Evolutionary conservation across 495 filamentous ascomycete species (phyloP).

Genomic region (Penicillium cataractarum): DNA sequence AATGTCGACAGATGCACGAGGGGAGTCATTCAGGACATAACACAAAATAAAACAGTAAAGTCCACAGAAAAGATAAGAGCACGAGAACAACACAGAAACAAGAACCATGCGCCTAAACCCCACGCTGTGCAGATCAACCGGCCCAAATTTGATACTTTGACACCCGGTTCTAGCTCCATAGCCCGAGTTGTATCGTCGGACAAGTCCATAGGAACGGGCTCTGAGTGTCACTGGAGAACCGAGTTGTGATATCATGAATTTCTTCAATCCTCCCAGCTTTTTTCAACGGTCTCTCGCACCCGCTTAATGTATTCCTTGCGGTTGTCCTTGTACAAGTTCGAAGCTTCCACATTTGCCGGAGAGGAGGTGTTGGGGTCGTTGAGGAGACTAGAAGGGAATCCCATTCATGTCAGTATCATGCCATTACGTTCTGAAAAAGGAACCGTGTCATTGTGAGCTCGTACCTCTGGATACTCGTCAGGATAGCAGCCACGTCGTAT

Average conservation of each 20-base stretch:
- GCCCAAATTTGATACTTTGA: constrained; percentile 20
- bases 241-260: neutral
- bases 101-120: constrained; percentile 49
- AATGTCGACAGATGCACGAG: constrained; percentile 13
- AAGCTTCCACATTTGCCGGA: constrained; percentile 96
- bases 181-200: constrained; percentile 13
- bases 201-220: constrained; percentile 6
- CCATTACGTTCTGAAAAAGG: neutral
- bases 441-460: constrained; percentile 2
- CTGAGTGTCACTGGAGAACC: neutral
- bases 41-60: too few species aligned
- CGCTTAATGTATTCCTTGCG: constrained; percentile 93
- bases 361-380: constrained; percentile 98
- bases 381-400: constrained; percentile 65
- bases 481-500: constrained; percentile 95
- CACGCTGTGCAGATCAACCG: constrained; percentile 50
- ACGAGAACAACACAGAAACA: constrained; percentile 21
- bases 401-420: constrained; percentile 3
- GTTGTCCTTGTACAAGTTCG: constrained; percentile 98
- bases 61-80: constrained; percentile 13
- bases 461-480: constrained; percentile 97
- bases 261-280: constrained; percentile 93
- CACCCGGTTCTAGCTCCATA: constrained; percentile 3
- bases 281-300: constrained; percentile 95
- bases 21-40: constrained; percentile 9